Evolutionary conservation across 495 filamentous ascomycete genomes (phyloP), one percentile per base, ranked within the genome.

Genomic region (Chaetomium tenue): DNA sequence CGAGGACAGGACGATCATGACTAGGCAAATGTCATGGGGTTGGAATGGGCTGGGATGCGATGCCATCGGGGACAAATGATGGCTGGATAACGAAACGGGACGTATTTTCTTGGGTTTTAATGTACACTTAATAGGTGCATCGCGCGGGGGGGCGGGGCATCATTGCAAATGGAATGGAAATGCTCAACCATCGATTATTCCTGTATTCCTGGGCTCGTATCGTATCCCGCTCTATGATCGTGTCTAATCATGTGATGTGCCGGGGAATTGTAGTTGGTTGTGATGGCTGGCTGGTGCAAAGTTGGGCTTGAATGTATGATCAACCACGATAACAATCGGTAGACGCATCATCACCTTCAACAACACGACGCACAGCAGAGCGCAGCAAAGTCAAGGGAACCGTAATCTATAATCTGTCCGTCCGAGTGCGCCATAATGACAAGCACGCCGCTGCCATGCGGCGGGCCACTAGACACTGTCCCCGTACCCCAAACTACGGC

Each of bases 401-500:
- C 52, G 33, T 13, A 63, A 20, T 63, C 50, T 63, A 54, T 54
- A 22, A n/a, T 46, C 37, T 42, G 50, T 33, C 37, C 28, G 46
- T 50, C 46, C 18, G 2, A 44, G 50, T 28, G 51, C 48, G 37
- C 39, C 52, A 26, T 6, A 44, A 22, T 25, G 23, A 23, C 33
- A 57, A 23, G 33, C 54, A 40, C 15, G 54, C 33, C 30, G 54
- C 54, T 42, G 20, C 18, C 37, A 15, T n/a, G 11, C 20, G 54
- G 54, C 54, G 40, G 26, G n/a, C 33, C 54, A 22, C n/a, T 33
- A 22, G 1, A 37, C 22, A 52, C 23, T 22, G 53, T 22, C 26
- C 11, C 54, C 6, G n/a, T 40, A 30, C 20, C 16, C 52, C 52
- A 37, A 33, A 11, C 6, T n/a, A 54, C 18, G 40, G 28, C 25